Conservation (phyloP, 805 yeast genomes). For the Saccharomyces jurei region DNA sequence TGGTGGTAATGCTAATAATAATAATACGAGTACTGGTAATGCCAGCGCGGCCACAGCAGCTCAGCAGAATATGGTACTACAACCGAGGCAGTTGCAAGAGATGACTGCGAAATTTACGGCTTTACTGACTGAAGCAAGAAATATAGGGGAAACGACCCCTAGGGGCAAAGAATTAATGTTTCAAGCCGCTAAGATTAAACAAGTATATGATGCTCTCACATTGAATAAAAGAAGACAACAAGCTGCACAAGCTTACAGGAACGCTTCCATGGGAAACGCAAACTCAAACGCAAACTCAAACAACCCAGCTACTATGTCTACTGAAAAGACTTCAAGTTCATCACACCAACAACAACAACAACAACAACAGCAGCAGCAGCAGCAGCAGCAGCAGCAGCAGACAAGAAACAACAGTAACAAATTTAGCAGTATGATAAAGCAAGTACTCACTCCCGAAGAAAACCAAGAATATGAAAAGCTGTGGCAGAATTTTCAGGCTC, state of each 20-base stretch:
- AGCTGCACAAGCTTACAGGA: slow-evolving; percentile 19
- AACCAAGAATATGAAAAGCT: slow-evolving; percentile 25
- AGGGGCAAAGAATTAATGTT: slow-evolving; percentile 55
- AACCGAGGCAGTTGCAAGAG: slow-evolving; percentile 36
- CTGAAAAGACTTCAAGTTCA: background rate
- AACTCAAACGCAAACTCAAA: background rate
- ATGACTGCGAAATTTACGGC: slow-evolving; percentile 50
- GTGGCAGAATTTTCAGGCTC: slow-evolving; percentile 21
- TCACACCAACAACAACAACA: slow-evolving; percentile 2
- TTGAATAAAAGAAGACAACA: slow-evolving; percentile 30
- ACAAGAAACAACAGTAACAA: slow-evolving; percentile 10
- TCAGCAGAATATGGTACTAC: slow-evolving; percentile 2
- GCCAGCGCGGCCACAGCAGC: background rate
- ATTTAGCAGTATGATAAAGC: slow-evolving; percentile 23
- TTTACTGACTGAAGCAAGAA: slow-evolving; percentile 55
- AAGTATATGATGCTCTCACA: slow-evolving; percentile 48
- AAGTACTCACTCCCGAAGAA: slow-evolving; percentile 26
- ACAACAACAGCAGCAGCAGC: slow-evolving; percentile 5
- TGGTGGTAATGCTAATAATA: background rate
- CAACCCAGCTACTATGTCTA: slow-evolving; percentile 1
- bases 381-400: slow-evolving; percentile 6
- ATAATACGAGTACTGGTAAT: background rate
- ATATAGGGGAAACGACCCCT: slow-evolving; percentile 50
- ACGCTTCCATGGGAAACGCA: slow-evolving; percentile 10
- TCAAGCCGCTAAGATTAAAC: slow-evolving; percentile 57